Base-by-base conservation (phyloP, 805 yeast genomes). In the Sugiyamaella boreocaroliniensis region DNA sequence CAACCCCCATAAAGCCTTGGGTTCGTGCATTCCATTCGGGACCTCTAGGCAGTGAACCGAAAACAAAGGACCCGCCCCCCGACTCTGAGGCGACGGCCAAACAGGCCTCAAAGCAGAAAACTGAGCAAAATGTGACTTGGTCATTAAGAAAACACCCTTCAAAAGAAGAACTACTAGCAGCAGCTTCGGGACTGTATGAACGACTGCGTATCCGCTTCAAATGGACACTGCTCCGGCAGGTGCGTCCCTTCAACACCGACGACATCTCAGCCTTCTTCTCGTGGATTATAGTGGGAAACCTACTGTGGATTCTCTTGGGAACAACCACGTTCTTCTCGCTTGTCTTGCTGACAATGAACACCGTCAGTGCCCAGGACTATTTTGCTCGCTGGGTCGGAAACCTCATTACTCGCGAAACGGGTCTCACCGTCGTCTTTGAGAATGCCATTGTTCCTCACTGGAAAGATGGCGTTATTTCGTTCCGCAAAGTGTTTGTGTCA, bases 401-500 rank as follows among this genome's bases (percentile, higher is more conserved):
- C 62, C 70, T 86, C 53, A 78, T 93, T 52, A 90, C 98, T 5
- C 79, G 79, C 55, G 93, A 89, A 63, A 82, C 95, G 1, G 86
- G 88, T 9, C 70, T 90, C 56, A 80, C 85, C 0, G 96, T 93
- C 8, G 82, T 87, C 0, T 93, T 93, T 63, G 98, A 92, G 65
- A 84, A 81, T 65, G 99, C 98, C 1, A 86, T 92, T 53, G 95
- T 89, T 5, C 97, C 97, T 0, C 89, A 87, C 52, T 90, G 97
- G 97, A 76, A 83, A 42, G 88, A 85, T 58, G 95, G 97, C 1
- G 85, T 81, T 56, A 87, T 93, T 50, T 79, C 84, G 44, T 85
- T 93, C 68, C 80, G 83, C 54, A 87, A 89, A 61, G 95, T 96
- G 50, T 84, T 84, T 66, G 89, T 90, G 0, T 85, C 95, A 49